Base-by-base conservation (phyloP, 1,139 yeast genomes). In the Casaregolazyma suthepensis region DNA sequence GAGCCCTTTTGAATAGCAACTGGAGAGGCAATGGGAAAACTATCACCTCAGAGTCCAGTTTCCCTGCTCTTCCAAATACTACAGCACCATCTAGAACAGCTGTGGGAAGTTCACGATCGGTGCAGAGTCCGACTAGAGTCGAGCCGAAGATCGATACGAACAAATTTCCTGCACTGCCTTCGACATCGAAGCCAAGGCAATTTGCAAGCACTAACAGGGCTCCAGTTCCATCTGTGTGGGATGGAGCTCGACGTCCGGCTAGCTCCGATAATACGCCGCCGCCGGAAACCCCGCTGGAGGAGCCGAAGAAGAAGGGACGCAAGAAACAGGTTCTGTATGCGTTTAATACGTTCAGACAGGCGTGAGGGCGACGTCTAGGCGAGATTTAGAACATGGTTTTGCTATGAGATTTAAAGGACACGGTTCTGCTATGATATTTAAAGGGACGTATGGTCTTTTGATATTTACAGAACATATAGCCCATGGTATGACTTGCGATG, bases 271-370 rank as follows among this genome's bases (percentile, higher is more conserved):
- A 31, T n/a, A 47, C 51, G 12, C 48, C 50, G 12, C 48, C 50
- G 6, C 35, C 48, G 12, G 48, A 48, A 1, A 18, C 42, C 10
- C 49, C 48, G 15, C 43, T 20, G 7, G 43, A 35, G 13, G 46
- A 54, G 22, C 46, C 54, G 31, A 56, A 57, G 53, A 57, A 57
- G 56, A 59, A 63, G 52, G 63, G 64, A 47, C 54, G 57, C 45
- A 59, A 62, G 58, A 61, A 64, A 58, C 57, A 57, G 50, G 59
- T 62, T 10, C 48, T 63, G 17, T 61, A 56, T 49, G 59, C 57
- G 17, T 52, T 60, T 37, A 63, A 65, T n/a, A 48, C 57, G 26
- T 50, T 52, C 22, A 46, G 40, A n/a, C 31, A 43, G 35, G 19
- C 10, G n/a, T 35, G 19, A 18, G 17, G 38, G 20, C 18, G 26